phyloP scores from a whole-genome alignment of 176 grass and related monocot genomes.

The Luzula sylvatica region DNA sequence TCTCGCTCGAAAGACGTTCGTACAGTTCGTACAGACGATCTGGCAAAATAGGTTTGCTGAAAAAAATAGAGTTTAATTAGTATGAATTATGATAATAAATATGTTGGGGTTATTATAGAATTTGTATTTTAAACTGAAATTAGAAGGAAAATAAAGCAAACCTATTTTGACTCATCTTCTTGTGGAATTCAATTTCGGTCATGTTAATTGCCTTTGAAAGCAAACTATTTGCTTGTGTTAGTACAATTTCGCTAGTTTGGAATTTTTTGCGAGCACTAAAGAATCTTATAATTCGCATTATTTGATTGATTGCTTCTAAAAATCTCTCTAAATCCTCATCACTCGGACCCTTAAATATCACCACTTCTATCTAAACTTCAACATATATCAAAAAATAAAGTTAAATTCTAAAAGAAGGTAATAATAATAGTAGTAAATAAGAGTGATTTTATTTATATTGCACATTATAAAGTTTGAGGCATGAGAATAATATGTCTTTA shows the following conservation, averaged over 20 bases:
- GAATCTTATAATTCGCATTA: slow-evolving; percentile 29
- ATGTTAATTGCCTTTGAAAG: slow-evolving; percentile 25
- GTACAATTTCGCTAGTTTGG: slow-evolving; percentile 11
- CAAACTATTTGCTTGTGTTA: slow-evolving; percentile 28
- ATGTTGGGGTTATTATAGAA: too few species aligned
- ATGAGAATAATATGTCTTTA: too few species aligned
- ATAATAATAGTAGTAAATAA: too few species aligned
- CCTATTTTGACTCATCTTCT: slow-evolving; percentile 38
- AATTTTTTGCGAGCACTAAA: slow-evolving; percentile 32
- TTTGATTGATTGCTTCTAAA: slow-evolving; percentile 37
- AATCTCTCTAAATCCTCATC: slow-evolving; percentile 35
- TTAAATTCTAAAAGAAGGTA: too few species aligned
- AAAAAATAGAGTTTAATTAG: background rate
- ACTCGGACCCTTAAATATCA: slow-evolving; percentile 34
- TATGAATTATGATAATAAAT: background rate
- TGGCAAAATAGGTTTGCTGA: slow-evolving; percentile 51
- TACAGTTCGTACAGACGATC: slow-evolving; percentile 24
- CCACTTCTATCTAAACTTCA: slow-evolving; percentile 37
- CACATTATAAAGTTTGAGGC: too few species aligned
- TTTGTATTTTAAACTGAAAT: too few species aligned
- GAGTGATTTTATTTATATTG: too few species aligned
- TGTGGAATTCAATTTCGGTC: slow-evolving; percentile 45
- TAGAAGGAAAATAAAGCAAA: slow-evolving; percentile 11
- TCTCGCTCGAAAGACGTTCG: slow-evolving; percentile 30
- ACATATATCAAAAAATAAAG: background rate